phyloP scores from a whole-genome alignment of 2,329 filamentous ascomycete species.

The Paecilomyces fulvus region DNA sequence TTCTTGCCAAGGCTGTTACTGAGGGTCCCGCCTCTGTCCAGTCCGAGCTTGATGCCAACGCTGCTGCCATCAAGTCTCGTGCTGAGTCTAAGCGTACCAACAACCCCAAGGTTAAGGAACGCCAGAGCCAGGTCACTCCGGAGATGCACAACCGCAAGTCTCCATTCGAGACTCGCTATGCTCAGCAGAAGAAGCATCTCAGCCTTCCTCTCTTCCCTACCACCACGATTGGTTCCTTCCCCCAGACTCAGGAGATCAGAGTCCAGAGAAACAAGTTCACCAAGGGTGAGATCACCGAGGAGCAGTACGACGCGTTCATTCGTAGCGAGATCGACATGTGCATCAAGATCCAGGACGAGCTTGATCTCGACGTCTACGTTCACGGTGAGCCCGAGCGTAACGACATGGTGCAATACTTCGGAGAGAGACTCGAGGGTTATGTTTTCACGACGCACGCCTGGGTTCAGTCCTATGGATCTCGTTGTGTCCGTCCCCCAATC shows the following conservation, averaged over 20 bases:
- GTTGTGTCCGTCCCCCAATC: conserved; percentile 96
- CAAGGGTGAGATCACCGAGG: conserved; percentile 90
- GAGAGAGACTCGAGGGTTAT: conserved; percentile 93
- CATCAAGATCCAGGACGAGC: conserved; percentile 95
- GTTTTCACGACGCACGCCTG: conserved; percentile 98
- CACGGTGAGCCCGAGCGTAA: conserved; percentile 99
- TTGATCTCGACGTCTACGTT: conserved; percentile 92
- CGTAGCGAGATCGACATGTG: conserved; percentile 96
- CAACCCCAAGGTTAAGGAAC: conserved; percentile 93
- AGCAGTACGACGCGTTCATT: conserved; percentile 97
- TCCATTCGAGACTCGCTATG: conserved; percentile 74
- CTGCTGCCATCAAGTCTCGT: conserved; percentile 85
- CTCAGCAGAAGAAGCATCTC: conserved; percentile 83
- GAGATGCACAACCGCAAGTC: conserved; percentile 90
- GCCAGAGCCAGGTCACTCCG: conserved; percentile 76
- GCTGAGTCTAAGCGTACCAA: conserved; percentile 92
- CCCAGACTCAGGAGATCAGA: conserved; percentile 98
- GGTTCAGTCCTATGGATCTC: conserved; percentile 97
- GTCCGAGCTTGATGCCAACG: conserved; percentile 90
- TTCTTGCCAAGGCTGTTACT: conserved; percentile 95
- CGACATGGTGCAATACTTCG: conserved; percentile 99
- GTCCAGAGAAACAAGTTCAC: conserved; percentile 95
- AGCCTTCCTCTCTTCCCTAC: conserved; percentile 96
- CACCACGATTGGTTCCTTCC: conserved; percentile 98
- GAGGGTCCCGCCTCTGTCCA: conserved; percentile 81